Percentiles rank a stretch among this genome's conserved stretches.
phyloP scores from a whole-genome alignment of 805 yeast genomes.

The Wickerhamomyces rabaulensis region DNA sequence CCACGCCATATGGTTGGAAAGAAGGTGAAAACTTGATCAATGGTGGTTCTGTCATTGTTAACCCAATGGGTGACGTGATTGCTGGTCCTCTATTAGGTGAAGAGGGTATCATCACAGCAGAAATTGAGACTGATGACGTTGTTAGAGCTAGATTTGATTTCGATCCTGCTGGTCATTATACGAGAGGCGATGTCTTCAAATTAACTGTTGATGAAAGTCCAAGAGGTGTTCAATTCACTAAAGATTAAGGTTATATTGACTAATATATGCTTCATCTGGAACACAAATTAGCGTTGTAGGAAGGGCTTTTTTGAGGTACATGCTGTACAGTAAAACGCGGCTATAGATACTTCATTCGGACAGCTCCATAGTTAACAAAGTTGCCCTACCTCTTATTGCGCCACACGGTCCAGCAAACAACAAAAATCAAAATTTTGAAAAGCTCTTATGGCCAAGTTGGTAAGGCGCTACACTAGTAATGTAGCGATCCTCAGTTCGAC shows the following conservation, averaged over 20 bases:
- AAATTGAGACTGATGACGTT: slow-evolving; percentile 33
- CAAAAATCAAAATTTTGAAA: too few relatives aligned
- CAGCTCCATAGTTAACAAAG: too few relatives aligned
- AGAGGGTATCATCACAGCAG: slow-evolving; percentile 37
- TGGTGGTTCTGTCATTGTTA: slow-evolving; percentile 36
- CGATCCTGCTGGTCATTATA: slow-evolving; percentile 39
- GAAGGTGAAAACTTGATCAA: slow-evolving; percentile 29
- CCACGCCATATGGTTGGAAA: slow-evolving; percentile 21
- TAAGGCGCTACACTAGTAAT: slow-evolving; percentile 59
- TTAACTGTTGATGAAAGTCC: slow-evolving; percentile 35
- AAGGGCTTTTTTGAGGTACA: too few relatives aligned
- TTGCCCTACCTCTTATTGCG: too few relatives aligned
- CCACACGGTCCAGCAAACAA: too few relatives aligned
- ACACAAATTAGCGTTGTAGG: too few relatives aligned
- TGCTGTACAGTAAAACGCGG: too few relatives aligned
- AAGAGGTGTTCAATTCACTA: background rate
- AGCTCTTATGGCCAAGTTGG: slow-evolving; percentile 2
- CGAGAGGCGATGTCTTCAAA: slow-evolving; percentile 39
- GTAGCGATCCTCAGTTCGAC: slow-evolving; percentile 71
- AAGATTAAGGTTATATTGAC: background rate
- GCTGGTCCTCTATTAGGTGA: slow-evolving; percentile 38
- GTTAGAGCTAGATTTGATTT: slow-evolving; percentile 36
- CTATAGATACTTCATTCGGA: too few relatives aligned
- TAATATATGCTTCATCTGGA: background rate
- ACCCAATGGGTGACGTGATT: slow-evolving; percentile 38